phyloP scores from a whole-genome alignment of 306 rosid genomes.

The Ochetophila trinervis region DNA sequence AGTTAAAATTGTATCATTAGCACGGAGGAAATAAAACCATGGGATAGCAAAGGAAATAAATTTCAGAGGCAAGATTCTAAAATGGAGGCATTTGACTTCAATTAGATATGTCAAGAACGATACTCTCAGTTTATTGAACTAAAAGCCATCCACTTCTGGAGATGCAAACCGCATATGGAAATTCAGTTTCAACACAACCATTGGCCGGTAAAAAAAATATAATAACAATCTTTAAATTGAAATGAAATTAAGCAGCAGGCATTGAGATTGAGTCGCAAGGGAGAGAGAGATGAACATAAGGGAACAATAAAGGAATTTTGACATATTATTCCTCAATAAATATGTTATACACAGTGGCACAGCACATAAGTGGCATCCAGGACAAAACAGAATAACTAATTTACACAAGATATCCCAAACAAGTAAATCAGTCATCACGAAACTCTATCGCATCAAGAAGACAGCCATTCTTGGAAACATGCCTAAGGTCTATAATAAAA shows the following conservation, averaged over 20 bases:
- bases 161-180: too few relatives aligned
- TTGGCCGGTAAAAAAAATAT: too few relatives aligned
- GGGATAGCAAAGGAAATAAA: background rate
- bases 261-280: too few relatives aligned
- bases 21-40: background rate
- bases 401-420: constrained; percentile 24
- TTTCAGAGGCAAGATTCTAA: too few relatives aligned
- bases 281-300: background rate
- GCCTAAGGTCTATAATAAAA: constrained; percentile 73
- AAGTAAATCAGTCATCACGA: constrained; percentile 27
- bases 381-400: constrained; percentile 15
- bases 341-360: constrained; percentile 25
- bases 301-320: constrained; percentile 1
- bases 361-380: constrained; percentile 29
- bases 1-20: too few relatives aligned
- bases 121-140: too few relatives aligned
- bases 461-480: constrained; percentile 50
- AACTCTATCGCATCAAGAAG: constrained; percentile 53
- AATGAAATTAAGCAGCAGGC: too few relatives aligned
- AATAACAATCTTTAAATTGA: too few relatives aligned
- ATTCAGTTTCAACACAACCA: too few relatives aligned
- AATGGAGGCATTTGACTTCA: too few relatives aligned
- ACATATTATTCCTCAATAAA: background rate
- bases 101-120: too few relatives aligned
- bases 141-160: too few relatives aligned